Percentiles rank a stretch among this genome's conserved stretches.
phyloP scores from a whole-genome alignment of 1,284 basidiomycete genomes.

The Volvariella volvacea region DNA sequence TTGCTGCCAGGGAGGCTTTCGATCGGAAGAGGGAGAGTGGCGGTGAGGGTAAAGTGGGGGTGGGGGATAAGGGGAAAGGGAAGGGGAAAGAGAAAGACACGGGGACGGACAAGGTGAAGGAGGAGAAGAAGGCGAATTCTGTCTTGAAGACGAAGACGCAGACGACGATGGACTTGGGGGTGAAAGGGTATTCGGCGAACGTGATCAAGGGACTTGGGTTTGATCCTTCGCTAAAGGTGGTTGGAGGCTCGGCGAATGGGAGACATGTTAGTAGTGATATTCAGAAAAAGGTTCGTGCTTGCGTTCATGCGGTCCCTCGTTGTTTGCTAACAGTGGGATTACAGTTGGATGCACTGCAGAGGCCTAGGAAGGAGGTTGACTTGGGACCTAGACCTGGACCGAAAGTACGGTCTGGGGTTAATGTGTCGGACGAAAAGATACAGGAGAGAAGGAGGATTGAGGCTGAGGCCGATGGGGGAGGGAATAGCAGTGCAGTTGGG shows the following conservation, averaged over 20 bases:
- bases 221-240: constrained; percentile 55
- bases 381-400: constrained; percentile 51
- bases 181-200: constrained; percentile 43
- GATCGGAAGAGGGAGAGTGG: too few species aligned
- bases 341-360: constrained; percentile 47
- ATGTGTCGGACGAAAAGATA: constrained; percentile 17
- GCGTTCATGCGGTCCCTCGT: constrained; percentile 1
- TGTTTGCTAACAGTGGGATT: constrained; percentile 3
- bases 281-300: constrained; percentile 46
- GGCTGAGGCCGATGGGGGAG: background rate
- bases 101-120: constrained; percentile 14
- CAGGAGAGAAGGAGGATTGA: background rate
- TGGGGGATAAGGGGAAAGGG: constrained; percentile 18
- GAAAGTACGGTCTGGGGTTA: constrained; percentile 44
- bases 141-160: constrained; percentile 5
- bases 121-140: background rate
- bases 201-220: constrained; percentile 68
- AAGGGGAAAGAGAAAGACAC: constrained; percentile 19
- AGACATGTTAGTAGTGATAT: constrained; percentile 16
- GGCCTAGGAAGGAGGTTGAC: constrained; percentile 38
- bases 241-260: constrained; percentile 22
- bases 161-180: constrained; percentile 10
- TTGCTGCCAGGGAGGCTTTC: constrained; percentile 45
- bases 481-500: background rate
- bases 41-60: constrained; percentile 16